phyloP scores from a whole-genome alignment of 202 grass and related monocot genomes.

The Thinopyrum obtusiflorum region DNA sequence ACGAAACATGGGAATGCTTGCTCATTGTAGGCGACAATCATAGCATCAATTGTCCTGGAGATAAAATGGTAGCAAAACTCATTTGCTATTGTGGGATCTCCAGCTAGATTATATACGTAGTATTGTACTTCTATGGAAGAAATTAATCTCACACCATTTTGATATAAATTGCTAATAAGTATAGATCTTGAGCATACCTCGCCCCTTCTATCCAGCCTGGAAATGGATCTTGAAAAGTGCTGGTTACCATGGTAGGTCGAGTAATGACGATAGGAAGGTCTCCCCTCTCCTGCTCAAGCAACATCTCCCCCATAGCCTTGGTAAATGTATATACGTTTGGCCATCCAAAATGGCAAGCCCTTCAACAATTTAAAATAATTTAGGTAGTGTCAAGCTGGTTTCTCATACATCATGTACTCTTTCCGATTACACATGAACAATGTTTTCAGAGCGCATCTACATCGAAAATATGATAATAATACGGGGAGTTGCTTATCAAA shows the following conservation, averaged over 20 bases:
- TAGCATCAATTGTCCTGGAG: slow-evolving; percentile 46
- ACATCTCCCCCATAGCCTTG: slow-evolving; percentile 77
- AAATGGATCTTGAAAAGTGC: slow-evolving; percentile 51
- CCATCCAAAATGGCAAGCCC: slow-evolving; percentile 66
- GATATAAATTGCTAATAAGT: too few species aligned
- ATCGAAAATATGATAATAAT: too few species aligned
- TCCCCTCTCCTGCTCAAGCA: slow-evolving; percentile 45
- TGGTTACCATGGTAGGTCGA: slow-evolving; percentile 61
- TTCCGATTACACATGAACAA: too few species aligned
- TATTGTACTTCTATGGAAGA: neutral
- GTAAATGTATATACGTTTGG: slow-evolving; percentile 70
- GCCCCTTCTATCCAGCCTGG: slow-evolving; percentile 68
- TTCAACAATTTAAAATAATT: slow-evolving; percentile 17
- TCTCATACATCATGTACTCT: neutral
- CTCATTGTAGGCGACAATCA: slow-evolving; percentile 43
- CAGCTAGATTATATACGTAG: neutral
- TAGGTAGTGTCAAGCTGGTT: neutral
- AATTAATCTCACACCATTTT: too few species aligned
- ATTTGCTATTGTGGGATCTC: neutral
- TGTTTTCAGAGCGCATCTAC: too few species aligned
- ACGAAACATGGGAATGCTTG: slow-evolving; percentile 48
- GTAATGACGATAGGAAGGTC: slow-evolving; percentile 58
- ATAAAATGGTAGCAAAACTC: neutral
- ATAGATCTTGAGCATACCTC: slow-evolving; percentile 26
- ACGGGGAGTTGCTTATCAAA: too few species aligned